Conservation (phyloP, 768 basidiomycete species). For the Collybia sp. region DNA sequence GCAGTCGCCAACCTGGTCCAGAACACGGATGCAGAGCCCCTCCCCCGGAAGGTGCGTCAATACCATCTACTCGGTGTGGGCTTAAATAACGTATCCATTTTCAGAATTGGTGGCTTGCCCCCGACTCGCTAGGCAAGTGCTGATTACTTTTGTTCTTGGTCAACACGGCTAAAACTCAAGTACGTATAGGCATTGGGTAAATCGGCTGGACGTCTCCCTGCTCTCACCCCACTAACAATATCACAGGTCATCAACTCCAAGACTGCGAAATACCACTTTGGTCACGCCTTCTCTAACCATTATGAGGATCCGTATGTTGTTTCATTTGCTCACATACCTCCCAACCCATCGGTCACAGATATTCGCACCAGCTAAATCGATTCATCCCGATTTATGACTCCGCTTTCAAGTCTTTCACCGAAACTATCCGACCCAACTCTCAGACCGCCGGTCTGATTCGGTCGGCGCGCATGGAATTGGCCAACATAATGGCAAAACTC, state of each 20-base stretch:
- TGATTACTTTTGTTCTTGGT: constrained; percentile 1
- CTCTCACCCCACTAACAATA: neutral
- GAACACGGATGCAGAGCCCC: constrained; percentile 61
- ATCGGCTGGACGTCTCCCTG: constrained; percentile 3
- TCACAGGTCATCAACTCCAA: constrained; percentile 56
- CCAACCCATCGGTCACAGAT: constrained; percentile 27
- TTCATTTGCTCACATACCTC: neutral
- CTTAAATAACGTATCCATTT: neutral
- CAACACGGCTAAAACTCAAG: no score
- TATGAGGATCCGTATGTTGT: constrained; percentile 60
- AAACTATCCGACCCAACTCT: constrained; percentile 51
- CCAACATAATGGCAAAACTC: constrained; percentile 22
- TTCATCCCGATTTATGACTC: constrained; percentile 48
- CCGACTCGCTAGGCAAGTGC: constrained; percentile 51
- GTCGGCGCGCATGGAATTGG: constrained; percentile 42
- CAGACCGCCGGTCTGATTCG: constrained; percentile 42
- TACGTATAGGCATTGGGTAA: constrained; percentile 57
- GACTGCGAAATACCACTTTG: constrained; percentile 63
- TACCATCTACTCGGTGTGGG: neutral
- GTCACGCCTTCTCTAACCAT: constrained; percentile 46
- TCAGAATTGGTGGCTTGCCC: constrained; percentile 73
- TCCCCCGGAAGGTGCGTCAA: constrained; percentile 50
- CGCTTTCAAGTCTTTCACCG: constrained; percentile 40
- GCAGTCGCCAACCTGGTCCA: constrained; percentile 50
- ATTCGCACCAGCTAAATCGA: constrained; percentile 49